These are phyloP conservation scores for Aspergillus felis DNA, from an alignment of 2,329 filamentous ascomycete species.

Conservation along the genomic window DNA sequence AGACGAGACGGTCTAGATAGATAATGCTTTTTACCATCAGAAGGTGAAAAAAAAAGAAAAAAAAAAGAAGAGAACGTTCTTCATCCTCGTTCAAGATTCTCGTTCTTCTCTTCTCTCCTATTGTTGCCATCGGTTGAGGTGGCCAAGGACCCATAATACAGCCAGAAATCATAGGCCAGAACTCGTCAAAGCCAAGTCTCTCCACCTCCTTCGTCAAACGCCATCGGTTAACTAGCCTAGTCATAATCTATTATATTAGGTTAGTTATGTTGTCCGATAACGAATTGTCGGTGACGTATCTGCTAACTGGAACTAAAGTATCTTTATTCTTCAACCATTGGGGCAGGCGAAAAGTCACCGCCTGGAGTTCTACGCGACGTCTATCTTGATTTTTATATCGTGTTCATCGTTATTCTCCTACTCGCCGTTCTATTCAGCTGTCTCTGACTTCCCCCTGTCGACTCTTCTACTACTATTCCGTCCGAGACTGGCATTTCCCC, in stretches of 20 bases:
- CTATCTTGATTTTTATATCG: neutral
- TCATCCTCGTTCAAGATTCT: too few relatives aligned
- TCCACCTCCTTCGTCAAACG: neutral
- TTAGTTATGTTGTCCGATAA: neutral
- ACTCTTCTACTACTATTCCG: neutral
- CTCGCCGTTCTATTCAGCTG: neutral
- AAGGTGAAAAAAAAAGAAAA: too few relatives aligned
- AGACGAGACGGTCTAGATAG: neutral
- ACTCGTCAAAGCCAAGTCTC: neutral
- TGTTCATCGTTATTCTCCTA: neutral
- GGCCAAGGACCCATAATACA: neutral
- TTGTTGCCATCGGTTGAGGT: neutral
- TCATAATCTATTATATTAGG: too few relatives aligned
- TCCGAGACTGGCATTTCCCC: neutral
- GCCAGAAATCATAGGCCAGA: neutral
- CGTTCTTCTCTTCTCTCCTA: neutral
- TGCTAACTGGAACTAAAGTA: neutral
- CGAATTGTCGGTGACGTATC: slow-evolving; percentile 1
- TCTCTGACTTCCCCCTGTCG: neutral
- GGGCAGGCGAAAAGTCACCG: slow-evolving; percentile 16
- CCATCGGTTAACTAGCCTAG: neutral
- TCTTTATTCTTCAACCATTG: neutral
- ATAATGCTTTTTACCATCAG: neutral
- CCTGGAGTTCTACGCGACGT: slow-evolving; percentile 12
- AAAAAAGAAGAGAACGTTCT: neutral